A percentile compares a stretch with the other conserved stretches of the same genome.
These are phyloP conservation scores for Lipomyces starkeyi DNA, from an alignment of 805 yeast species.

Conservation along the genomic window DNA sequence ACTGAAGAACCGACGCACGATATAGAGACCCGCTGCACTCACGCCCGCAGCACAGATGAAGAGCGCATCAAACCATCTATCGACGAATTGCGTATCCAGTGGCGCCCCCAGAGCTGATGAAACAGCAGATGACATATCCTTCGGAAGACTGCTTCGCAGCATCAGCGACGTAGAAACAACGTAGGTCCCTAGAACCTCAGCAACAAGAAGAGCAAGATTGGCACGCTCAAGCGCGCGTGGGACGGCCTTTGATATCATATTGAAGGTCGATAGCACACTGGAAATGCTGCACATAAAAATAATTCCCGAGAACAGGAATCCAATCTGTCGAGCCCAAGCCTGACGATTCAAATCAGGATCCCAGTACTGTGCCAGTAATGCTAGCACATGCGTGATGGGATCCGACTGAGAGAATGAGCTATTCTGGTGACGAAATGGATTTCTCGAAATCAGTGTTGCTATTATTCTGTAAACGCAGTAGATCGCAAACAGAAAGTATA, in stretches of 20 bases:
- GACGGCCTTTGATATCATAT: constrained; percentile 44
- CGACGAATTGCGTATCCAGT: constrained; percentile 47
- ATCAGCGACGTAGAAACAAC: constrained; percentile 51
- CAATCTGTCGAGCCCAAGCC: constrained; percentile 49
- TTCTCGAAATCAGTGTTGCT: constrained; percentile 44
- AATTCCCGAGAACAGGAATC: constrained; percentile 49
- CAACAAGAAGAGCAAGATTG: constrained; percentile 43
- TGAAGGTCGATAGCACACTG: constrained; percentile 47
- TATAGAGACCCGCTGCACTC: constrained; percentile 40
- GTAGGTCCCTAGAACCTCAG: constrained; percentile 49
- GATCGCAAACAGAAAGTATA: constrained; percentile 46
- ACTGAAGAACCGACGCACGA: constrained; percentile 28
- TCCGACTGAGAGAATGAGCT: constrained; percentile 39
- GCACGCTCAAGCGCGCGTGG: constrained; percentile 42
- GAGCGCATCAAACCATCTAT: constrained; percentile 49
- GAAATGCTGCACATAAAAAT: constrained; percentile 48
- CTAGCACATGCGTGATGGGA: constrained; percentile 38
- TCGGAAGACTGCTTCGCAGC: constrained; percentile 50
- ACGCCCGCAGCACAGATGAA: constrained; percentile 45
- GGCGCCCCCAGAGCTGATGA: constrained; percentile 51
- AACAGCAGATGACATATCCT: constrained; percentile 49
- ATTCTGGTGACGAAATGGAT: constrained; percentile 39
- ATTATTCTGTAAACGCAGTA: constrained; percentile 52
- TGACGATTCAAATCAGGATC: constrained; percentile 44
- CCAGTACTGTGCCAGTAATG: constrained; percentile 36